phyloP scores from a whole-genome alignment of 2,329 filamentous ascomycete species.

The Parastagonospora avenae region DNA sequence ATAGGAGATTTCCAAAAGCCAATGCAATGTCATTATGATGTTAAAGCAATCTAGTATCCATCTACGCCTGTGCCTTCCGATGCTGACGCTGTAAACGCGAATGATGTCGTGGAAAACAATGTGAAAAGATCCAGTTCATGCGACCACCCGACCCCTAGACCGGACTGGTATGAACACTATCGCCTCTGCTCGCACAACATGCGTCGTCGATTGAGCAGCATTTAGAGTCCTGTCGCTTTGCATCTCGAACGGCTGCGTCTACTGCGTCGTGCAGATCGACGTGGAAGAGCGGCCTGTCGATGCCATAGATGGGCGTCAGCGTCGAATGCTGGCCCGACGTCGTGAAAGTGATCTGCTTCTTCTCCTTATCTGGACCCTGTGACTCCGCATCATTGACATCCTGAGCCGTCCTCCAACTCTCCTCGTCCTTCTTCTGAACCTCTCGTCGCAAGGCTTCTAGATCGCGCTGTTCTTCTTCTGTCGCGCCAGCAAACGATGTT shows the following conservation, averaged over 20 bases:
- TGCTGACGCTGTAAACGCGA: not conserved
- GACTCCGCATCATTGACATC: not conserved
- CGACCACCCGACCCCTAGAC: not conserved
- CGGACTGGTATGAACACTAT: not conserved
- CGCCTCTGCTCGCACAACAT: not conserved
- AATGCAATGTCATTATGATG: too few relatives aligned
- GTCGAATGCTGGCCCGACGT: not conserved
- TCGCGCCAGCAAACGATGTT: constrained; percentile 16
- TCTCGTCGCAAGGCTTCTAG: constrained; percentile 3
- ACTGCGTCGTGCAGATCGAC: constrained; percentile 37
- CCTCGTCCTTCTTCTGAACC: constrained; percentile 10
- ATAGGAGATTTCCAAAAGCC: too few relatives aligned
- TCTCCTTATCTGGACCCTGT: not conserved
- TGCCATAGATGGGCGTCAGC: constrained; percentile 20
- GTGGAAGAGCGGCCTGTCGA: constrained; percentile 37
- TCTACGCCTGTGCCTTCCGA: too few relatives aligned
- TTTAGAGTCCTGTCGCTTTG: constrained; percentile 18
- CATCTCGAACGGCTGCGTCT: constrained; percentile 30
- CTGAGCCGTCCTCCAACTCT: constrained; percentile 1
- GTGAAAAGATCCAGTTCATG: too few relatives aligned
- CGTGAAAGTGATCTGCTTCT: not conserved
- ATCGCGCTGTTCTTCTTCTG: constrained; percentile 19
- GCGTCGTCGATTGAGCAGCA: not conserved
- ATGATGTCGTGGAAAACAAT: not conserved
- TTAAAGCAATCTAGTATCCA: too few relatives aligned